phyloP scores from a whole-genome alignment of 441 rosid genomes.

The Gossypium gossypioides region DNA sequence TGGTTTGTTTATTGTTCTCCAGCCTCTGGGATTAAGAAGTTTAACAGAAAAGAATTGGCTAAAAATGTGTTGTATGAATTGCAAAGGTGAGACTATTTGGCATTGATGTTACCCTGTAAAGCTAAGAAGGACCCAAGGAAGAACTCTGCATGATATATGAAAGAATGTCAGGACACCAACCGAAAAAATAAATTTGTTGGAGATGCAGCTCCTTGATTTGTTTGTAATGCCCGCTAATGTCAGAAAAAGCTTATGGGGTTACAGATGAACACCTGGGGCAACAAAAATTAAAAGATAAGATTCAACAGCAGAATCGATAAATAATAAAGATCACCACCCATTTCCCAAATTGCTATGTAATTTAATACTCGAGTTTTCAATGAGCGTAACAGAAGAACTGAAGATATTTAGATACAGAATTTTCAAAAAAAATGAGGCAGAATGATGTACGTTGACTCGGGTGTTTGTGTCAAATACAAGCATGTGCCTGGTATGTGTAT shows the following conservation, averaged over 20 bases:
- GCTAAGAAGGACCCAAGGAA: not conserved
- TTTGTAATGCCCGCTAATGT: not conserved
- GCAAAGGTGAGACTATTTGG: not conserved
- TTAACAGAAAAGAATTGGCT: not conserved
- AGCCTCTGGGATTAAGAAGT: not conserved
- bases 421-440: not conserved
- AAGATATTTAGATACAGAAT: not conserved
- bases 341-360: not conserved
- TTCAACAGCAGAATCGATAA: not conserved
- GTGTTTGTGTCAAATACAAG: not conserved
- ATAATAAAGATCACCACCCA: not conserved
- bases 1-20: not conserved
- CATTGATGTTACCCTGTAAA: not conserved
- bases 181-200: not conserved
- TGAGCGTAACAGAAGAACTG: not conserved
- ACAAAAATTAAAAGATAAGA: not conserved
- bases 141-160: not conserved
- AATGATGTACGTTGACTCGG: not conserved
- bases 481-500: not conserved
- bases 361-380: not conserved
- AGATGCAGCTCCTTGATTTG: not conserved
- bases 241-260: not conserved
- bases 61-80: not conserved
- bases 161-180: not conserved
- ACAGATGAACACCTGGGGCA: slow-evolving; percentile 2